These are phyloP conservation scores for Hortiboletus campestris DNA, from an alignment of 768 basidiomycete species.

Conservation along the genomic window DNA sequence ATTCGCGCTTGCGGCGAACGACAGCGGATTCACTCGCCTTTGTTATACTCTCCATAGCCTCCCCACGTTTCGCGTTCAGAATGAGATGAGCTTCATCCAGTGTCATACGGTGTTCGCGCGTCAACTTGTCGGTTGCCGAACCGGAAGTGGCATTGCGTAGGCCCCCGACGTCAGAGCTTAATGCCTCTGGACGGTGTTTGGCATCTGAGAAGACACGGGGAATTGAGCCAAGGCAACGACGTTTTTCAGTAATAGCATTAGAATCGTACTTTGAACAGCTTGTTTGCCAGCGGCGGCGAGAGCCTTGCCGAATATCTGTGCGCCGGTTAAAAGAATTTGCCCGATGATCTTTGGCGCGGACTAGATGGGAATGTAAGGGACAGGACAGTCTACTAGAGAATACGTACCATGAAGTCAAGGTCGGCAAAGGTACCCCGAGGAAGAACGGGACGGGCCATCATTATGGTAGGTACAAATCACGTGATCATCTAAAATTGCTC, in stretches of 20 bases:
- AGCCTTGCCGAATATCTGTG: slow-evolving; percentile 87
- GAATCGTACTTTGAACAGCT: slow-evolving; percentile 82
- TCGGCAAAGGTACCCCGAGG: not conserved
- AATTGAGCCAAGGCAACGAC: not conserved
- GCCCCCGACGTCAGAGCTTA: slow-evolving; percentile 70
- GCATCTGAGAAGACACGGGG: slow-evolving; percentile 58
- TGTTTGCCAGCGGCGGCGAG: slow-evolving; percentile 87
- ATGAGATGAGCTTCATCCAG: slow-evolving; percentile 93
- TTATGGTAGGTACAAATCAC: slow-evolving; percentile 9
- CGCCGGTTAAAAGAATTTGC: slow-evolving; percentile 75
- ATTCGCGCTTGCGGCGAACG: not conserved
- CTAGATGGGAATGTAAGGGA: slow-evolving; percentile 37
- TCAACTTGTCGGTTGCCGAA: slow-evolving; percentile 78
- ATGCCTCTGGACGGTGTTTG: slow-evolving; percentile 69
- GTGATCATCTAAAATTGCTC: slow-evolving; percentile 21
- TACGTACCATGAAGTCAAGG: slow-evolving; percentile 23
- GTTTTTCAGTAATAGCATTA: not conserved
- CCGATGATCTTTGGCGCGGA: slow-evolving; percentile 76
- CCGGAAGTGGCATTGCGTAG: slow-evolving; percentile 70
- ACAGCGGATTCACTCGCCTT: slow-evolving; percentile 49
- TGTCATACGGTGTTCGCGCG: slow-evolving; percentile 87
- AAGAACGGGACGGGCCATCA: not conserved
- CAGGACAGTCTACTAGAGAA: not conserved
- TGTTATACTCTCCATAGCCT: slow-evolving; percentile 62
- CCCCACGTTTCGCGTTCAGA: slow-evolving; percentile 79